Conservation (phyloP, 2,329 filamentous ascomycete species). For the Phialocephala sp. region DNA sequence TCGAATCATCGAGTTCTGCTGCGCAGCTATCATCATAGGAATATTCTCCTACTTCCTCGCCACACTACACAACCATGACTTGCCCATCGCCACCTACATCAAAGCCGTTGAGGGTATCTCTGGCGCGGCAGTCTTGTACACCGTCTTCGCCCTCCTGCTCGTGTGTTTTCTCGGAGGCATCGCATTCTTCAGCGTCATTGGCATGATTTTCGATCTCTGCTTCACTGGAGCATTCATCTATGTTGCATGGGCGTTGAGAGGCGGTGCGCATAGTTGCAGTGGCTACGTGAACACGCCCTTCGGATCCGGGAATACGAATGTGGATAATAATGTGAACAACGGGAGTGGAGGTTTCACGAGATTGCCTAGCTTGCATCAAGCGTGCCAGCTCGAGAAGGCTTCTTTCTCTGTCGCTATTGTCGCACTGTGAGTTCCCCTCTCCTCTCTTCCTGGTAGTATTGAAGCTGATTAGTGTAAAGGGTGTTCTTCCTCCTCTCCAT, state of each 20-base stretch:
- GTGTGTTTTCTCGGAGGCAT: slow-evolving; percentile 82
- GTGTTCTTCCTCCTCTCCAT: slow-evolving; percentile 79
- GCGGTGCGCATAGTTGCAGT: slow-evolving; percentile 70
- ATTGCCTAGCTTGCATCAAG: slow-evolving; percentile 55
- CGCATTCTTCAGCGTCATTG: slow-evolving; percentile 73
- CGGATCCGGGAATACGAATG: slow-evolving; percentile 60
- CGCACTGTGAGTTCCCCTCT: slow-evolving; percentile 63
- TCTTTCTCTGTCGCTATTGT: slow-evolving; percentile 80
- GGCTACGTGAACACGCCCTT: slow-evolving; percentile 70
- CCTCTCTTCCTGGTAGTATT: slow-evolving; percentile 6
- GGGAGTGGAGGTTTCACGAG: slow-evolving; percentile 50
- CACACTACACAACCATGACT: slow-evolving; percentile 67
- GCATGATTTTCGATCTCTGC: slow-evolving; percentile 75
- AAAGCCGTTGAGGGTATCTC: slow-evolving; percentile 81
- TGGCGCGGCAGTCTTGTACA: slow-evolving; percentile 77
- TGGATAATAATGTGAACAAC: slow-evolving; percentile 51
- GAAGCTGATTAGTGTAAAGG: slow-evolving; percentile 46
- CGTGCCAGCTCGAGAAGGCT: slow-evolving; percentile 79
- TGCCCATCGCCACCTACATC: slow-evolving; percentile 66
- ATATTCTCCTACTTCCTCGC: slow-evolving; percentile 87
- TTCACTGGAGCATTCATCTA: slow-evolving; percentile 83
- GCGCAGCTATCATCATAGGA: slow-evolving; percentile 74
- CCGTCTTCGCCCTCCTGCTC: slow-evolving; percentile 71
- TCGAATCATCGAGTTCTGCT: slow-evolving; percentile 75
- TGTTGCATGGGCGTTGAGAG: slow-evolving; percentile 75